Evolutionary conservation across 345 rosid species (phyloP), one percentile per base, ranked within the genome.

Genomic region (Clausena lansium): DNA sequence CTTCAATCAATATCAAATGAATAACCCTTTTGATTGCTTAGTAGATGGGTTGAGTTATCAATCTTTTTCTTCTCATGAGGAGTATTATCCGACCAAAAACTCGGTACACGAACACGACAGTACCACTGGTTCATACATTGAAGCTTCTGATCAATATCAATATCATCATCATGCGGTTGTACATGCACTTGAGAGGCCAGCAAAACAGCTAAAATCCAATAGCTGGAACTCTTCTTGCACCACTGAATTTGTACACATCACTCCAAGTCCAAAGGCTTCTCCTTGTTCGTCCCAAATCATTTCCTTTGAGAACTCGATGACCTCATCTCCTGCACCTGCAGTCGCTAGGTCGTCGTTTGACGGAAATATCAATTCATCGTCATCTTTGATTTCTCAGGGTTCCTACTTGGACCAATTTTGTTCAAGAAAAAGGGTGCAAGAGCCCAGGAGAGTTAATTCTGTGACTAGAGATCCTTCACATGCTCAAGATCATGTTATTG

Each of bases 401-500:
- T 57, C 65, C 6, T 11, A 64, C 8, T 22, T 3, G 64, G 66
- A 77, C 55, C 72, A 73, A 19, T 67, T 41, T 68, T 66, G 73
- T 45, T 62, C 67, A 14, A 45, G 38, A 65, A 61, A 30, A 74
- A 41, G 24, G 60, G 54, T 36, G 19, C 82, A 78, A 24, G 84
- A 67, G 41, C 13, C 74, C 25, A 75, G 81, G 74, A 80, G 76
- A 57, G 39, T 3, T 8, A 67, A 73, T 45, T 59, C 78, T 28
- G 30, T 47, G 38, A 83, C 82, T 30, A 85, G 95, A 82, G 79
- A 71, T 32, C 89, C 84, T 1, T 30, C 84, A 8, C 83, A 84
- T 71, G 90, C 94, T 13, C 86, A 87, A 78, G 98, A 94, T 67
- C 97, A 94, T 79, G 89, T 94, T 8, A 64, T 92, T n/a, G 95